Conservation (phyloP, 768 basidiomycete species). For the Amanita molliuscula region DNA sequence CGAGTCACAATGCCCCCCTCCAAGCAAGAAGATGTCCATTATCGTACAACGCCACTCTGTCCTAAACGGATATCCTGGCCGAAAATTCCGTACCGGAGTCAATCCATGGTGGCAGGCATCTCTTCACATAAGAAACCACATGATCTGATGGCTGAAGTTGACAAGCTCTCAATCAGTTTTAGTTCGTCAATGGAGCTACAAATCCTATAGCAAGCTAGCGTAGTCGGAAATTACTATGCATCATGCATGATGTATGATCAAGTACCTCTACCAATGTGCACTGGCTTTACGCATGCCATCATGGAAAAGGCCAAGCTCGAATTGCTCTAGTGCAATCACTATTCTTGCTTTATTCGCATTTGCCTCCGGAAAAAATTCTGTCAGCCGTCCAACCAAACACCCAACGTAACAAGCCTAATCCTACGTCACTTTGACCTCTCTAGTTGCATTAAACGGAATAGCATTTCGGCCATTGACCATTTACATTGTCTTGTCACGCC, state of each 20-base stretch:
- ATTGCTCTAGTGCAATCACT: not conserved
- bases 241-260: not conserved
- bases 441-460: not conserved
- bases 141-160: not conserved
- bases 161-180: not conserved
- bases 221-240: not conserved
- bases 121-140: not conserved
- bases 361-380: not conserved
- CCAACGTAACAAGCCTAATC: conserved; percentile 3
- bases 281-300: not conserved
- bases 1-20: not conserved
- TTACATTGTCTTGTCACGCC: conserved; percentile 4
- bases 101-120: not conserved
- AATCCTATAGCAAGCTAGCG: not conserved
- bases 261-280: not conserved
- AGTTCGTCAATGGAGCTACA: not conserved
- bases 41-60: not conserved
- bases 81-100: not conserved
- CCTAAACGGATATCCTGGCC: not conserved
- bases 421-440: conserved; percentile 4
- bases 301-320: not conserved
- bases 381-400: not conserved
- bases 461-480: not conserved
- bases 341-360: not conserved
- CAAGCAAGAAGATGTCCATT: not conserved